Conservation (phyloP, 2,329 filamentous ascomycete species). For the Claviceps sp. region DNA sequence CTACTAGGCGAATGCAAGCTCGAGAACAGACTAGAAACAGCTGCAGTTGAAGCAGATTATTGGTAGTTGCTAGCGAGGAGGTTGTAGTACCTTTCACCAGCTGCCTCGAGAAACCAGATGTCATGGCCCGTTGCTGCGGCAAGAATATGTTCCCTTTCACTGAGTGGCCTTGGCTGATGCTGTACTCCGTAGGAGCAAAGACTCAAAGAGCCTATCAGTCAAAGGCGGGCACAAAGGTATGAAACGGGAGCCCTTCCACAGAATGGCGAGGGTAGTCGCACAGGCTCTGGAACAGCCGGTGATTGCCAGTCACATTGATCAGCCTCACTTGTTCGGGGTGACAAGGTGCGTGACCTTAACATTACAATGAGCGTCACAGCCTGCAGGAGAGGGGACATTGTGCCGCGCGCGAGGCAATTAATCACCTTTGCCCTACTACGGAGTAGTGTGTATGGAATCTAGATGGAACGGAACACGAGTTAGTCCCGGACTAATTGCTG, state of each 20-base stretch:
- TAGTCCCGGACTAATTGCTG: neutral
- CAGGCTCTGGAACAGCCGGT: neutral
- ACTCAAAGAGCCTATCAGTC: neutral
- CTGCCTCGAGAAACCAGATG: neutral
- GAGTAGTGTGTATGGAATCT: neutral
- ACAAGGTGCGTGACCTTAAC: neutral
- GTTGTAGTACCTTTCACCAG: neutral
- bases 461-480: neutral
- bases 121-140: neutral
- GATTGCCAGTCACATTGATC: neutral
- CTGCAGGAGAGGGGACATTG: neutral
- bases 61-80: neutral
- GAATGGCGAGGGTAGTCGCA: neutral
- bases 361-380: neutral
- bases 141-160: neutral
- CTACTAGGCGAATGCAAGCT: neutral
- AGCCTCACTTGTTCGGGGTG: neutral
- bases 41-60: neutral
- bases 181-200: neutral
- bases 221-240: neutral
- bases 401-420: neutral
- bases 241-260: neutral
- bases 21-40: neutral
- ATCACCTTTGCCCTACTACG: neutral
- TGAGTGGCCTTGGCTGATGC: neutral